Evolutionary conservation across 257 asterid species (phyloP).

Genomic region (Solanum gracilifrons): DNA sequence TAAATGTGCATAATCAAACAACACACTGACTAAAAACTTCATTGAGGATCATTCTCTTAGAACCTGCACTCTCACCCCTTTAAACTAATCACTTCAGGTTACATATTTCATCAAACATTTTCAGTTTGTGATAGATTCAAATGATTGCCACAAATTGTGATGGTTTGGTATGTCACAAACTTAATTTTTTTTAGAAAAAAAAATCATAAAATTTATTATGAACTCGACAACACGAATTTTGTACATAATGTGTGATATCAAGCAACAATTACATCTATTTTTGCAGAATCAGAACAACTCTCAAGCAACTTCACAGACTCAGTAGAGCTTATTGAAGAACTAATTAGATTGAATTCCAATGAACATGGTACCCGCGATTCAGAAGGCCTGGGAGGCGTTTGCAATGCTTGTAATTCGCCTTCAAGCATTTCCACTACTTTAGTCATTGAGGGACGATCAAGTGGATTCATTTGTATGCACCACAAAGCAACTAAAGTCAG

Average conservation of each 20-base stretch:
- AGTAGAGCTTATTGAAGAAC: not conserved
- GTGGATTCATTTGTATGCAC: not conserved
- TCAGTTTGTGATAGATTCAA: no score
- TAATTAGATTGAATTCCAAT: not conserved
- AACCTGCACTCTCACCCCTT: no score
- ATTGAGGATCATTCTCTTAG: no score
- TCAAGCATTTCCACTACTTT: conserved; percentile 6
- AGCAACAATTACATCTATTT: not conserved
- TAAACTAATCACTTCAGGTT: no score
- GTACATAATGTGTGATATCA: not conserved
- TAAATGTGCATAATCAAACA: no score
- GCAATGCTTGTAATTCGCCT: not conserved
- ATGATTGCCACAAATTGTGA: no score
- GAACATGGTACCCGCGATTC: not conserved
- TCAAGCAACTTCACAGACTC: not conserved
- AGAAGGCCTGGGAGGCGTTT: conserved; percentile 4
- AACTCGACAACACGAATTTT: no score
- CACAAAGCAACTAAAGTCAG: not conserved
- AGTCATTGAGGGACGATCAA: conserved; percentile 7
- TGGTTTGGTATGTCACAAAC: no score
- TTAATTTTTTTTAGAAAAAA: no score
- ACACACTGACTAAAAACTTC: no score
- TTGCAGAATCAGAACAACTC: not conserved
- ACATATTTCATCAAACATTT: no score
- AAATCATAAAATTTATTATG: no score